Evolutionary conservation across 1,139 yeast species (phyloP).

Genomic region (Hansenula anomala): DNA sequence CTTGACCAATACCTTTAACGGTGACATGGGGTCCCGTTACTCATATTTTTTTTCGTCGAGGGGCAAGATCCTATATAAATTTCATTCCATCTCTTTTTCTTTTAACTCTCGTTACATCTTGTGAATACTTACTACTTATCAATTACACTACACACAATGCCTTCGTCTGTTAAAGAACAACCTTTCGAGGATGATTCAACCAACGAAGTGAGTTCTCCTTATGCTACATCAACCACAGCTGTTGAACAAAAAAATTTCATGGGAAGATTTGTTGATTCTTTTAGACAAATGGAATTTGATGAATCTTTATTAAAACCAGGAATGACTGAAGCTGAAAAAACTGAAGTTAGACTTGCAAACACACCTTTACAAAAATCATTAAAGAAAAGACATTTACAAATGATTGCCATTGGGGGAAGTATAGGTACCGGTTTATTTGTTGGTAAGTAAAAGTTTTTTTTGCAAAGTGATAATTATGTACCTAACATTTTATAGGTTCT

Average conservation of each 20-base stretch:
- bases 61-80: too few relatives aligned
- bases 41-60: too few relatives aligned
- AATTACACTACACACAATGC: not conserved
- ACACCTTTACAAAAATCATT: slow-evolving; percentile 24
- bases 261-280: slow-evolving; percentile 6
- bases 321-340: slow-evolving; percentile 15
- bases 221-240: not conserved
- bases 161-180: not conserved
- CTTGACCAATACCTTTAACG: too few relatives aligned
- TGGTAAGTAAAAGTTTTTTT: too few relatives aligned
- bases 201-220: not conserved
- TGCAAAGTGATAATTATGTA: too few relatives aligned
- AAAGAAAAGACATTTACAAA: slow-evolving; percentile 47
- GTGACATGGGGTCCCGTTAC: too few relatives aligned
- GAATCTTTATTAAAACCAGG: slow-evolving; percentile 9
- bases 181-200: not conserved
- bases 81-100: not conserved
- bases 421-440: slow-evolving; percentile 63
- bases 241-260: slow-evolving; percentile 1
- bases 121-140: not conserved
- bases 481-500: too few relatives aligned
- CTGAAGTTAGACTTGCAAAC: slow-evolving; percentile 9
- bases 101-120: not conserved
- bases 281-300: slow-evolving; percentile 7
- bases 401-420: slow-evolving; percentile 66